Evolutionary conservation across 1,139 yeast genomes (phyloP).

Genomic region (Wickerhamomyces sp.): DNA sequence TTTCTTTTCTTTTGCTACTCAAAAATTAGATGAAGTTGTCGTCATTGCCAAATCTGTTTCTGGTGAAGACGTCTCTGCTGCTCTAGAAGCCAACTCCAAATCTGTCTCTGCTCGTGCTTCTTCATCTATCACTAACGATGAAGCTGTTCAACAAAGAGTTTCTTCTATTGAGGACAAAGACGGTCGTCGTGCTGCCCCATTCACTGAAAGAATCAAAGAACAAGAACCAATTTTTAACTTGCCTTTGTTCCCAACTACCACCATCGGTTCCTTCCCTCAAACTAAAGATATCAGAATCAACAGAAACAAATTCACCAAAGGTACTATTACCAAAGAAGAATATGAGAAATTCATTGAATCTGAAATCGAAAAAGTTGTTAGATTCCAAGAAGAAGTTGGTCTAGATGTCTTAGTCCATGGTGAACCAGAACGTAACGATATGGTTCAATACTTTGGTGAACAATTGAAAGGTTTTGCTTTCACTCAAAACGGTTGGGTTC

Average conservation of each 20-base stretch:
- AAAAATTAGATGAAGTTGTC: constrained; percentile 90
- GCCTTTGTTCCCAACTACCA: constrained; percentile 99
- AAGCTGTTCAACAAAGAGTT: constrained; percentile 86
- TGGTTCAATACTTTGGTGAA: constrained; percentile 99
- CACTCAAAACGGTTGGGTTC: constrained; percentile 99
- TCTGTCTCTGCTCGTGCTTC: constrained; percentile 82
- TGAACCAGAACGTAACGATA: constrained; percentile 99
- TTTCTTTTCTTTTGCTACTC: constrained; percentile 98
- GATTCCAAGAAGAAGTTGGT: constrained; percentile 98
- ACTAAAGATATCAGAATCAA: constrained; percentile 97
- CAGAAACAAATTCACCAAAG: constrained; percentile 98
- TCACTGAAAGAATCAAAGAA: constrained; percentile 80
- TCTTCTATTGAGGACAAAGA: constrained; percentile 73
- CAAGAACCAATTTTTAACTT: constrained; percentile 87
- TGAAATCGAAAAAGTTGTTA: constrained; percentile 92
- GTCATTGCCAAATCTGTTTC: constrained; percentile 84
- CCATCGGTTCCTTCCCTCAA: constrained; percentile 99
- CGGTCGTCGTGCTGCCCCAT: constrained; percentile 82
- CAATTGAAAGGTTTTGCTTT: constrained; percentile 96
- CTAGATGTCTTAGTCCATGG: constrained; percentile 98
- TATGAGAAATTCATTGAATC: constrained; percentile 94
- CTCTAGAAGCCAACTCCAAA: constrained; percentile 78
- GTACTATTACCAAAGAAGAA: constrained; percentile 89
- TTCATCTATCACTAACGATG: constrained; percentile 87
- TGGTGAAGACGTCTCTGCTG: constrained; percentile 64